These are phyloP conservation scores for Leptodontidium sp. DNA, from an alignment of 2,329 filamentous ascomycete genomes.

Conservation along the genomic window DNA sequence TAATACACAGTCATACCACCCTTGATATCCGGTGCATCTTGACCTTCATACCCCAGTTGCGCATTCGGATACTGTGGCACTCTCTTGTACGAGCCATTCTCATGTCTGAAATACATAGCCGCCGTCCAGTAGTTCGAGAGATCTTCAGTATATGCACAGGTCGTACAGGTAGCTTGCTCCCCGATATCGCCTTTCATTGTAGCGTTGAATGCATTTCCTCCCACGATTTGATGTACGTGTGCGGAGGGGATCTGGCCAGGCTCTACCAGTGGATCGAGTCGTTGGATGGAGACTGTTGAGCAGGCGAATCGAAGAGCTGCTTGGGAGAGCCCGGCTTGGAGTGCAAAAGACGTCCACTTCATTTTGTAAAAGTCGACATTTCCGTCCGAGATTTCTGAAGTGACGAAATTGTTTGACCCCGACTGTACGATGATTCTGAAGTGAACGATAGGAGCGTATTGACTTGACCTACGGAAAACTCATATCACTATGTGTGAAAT, in stretches of 20 bases:
- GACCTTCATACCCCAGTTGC: slow-evolving; percentile 42
- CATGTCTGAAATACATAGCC: slow-evolving; percentile 59
- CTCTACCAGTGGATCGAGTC: slow-evolving; percentile 31
- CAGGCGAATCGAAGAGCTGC: slow-evolving; percentile 32
- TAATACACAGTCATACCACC: slow-evolving; percentile 51
- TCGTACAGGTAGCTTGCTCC: slow-evolving; percentile 59
- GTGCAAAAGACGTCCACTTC: slow-evolving; percentile 24
- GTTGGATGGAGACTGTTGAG: slow-evolving; percentile 29
- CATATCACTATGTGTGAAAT: background rate
- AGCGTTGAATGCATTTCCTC: slow-evolving; percentile 25
- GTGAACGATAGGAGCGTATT: background rate
- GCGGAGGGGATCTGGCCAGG: slow-evolving; percentile 26
- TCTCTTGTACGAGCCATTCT: slow-evolving; percentile 61
- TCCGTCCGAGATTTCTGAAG: too few species aligned
- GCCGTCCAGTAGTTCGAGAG: slow-evolving; percentile 53
- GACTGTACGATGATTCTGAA: background rate
- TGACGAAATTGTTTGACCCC: background rate
- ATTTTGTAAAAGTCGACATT: background rate
- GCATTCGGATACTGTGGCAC: slow-evolving; percentile 42
- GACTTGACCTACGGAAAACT: background rate
- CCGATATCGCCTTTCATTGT: slow-evolving; percentile 21
- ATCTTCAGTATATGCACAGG: slow-evolving; percentile 66
- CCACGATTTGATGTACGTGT: slow-evolving; percentile 33
- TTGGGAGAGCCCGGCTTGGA: slow-evolving; percentile 22
- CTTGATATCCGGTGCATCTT: slow-evolving; percentile 27